Conservation (phyloP, 495 filamentous ascomycete genomes). For the Astrothelium subdiscretum region DNA sequence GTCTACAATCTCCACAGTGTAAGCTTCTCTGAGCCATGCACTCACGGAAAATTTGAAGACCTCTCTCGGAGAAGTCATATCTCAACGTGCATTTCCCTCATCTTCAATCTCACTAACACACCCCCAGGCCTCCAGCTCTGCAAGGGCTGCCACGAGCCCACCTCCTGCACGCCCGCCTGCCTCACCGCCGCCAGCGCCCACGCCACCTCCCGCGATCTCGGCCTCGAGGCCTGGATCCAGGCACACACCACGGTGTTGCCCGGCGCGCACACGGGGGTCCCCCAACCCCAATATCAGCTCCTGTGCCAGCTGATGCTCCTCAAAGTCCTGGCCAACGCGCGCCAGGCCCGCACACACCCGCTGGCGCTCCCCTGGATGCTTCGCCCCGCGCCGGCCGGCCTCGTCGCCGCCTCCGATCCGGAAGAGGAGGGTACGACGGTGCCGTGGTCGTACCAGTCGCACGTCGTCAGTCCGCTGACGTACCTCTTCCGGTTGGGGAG, state of each 20-base stretch:
- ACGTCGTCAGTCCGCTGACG: not conserved
- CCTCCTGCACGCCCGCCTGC: slow-evolving; percentile 3
- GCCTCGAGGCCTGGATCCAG: not conserved
- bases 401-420: not conserved
- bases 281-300: not conserved
- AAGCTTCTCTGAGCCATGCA: not conserved
- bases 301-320: not conserved
- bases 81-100: not conserved
- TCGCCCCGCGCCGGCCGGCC: not conserved
- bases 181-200: not conserved
- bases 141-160: not conserved
- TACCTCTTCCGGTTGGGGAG: not conserved
- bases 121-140: slow-evolving; percentile 12
- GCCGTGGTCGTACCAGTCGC: not conserved
- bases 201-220: not conserved
- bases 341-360: not conserved
- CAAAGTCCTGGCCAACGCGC: not conserved
- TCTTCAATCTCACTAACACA: not conserved
- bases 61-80: not conserved
- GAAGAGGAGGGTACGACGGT: too few relatives aligned
- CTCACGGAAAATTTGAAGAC: not conserved
- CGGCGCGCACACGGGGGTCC: not conserved
- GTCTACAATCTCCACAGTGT: too few relatives aligned
- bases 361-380: not conserved
- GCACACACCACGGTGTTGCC: not conserved